These are phyloP conservation scores for Nemania sp. DNA, from an alignment of 2,329 filamentous ascomycete genomes.

Conservation along the genomic window DNA sequence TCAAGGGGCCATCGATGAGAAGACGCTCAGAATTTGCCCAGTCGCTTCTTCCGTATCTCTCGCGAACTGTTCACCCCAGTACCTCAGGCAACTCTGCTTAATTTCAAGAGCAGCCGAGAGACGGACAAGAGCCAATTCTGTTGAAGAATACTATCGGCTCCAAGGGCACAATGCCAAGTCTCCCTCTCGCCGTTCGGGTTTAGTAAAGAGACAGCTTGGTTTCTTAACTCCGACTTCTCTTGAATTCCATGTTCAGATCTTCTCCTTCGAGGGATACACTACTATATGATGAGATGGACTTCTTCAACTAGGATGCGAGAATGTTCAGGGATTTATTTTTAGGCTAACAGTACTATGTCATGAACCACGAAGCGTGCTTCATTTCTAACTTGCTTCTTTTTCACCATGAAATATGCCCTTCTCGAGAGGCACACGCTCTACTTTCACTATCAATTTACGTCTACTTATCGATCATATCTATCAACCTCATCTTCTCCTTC, in stretches of 20 bases:
- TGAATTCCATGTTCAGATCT: neutral
- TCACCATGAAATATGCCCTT: neutral
- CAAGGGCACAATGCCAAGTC: neutral
- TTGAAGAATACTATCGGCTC: neutral
- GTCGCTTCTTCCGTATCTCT: conserved; percentile 25
- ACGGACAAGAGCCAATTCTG: neutral
- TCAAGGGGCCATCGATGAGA: conserved; percentile 58
- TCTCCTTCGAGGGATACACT: neutral
- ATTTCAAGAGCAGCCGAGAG: neutral
- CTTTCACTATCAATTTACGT: neutral
- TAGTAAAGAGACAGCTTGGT: neutral
- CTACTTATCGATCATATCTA: neutral
- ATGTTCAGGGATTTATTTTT: neutral
- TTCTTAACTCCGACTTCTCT: neutral
- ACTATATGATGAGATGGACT: neutral
- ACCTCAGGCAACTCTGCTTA: neutral
- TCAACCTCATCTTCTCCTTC: no score
- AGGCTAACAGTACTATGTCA: neutral
- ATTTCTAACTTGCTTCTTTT: neutral
- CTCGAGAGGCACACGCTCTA: conserved; percentile 1
- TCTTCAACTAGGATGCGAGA: neutral
- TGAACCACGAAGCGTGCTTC: neutral
- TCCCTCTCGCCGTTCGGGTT: neutral
- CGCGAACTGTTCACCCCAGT: neutral
- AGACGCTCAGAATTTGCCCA: conserved; percentile 60